phyloP scores from a whole-genome alignment of 345 rosid species.

The Bruguiera parviflora region DNA sequence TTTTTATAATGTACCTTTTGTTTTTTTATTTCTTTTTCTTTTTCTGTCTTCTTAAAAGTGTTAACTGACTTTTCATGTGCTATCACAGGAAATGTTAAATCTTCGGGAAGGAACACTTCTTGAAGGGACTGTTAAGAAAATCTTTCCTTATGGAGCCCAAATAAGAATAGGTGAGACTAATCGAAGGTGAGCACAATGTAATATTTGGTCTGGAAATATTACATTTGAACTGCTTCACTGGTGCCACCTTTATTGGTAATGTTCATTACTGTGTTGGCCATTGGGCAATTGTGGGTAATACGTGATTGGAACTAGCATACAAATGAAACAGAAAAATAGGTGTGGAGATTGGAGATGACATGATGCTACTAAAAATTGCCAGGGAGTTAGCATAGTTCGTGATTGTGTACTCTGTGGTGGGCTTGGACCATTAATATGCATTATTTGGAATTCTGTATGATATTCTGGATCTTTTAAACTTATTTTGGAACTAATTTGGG shows the following conservation, averaged over 20 bases:
- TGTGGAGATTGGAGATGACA: too few relatives aligned
- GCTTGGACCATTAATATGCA: neutral
- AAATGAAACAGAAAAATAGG: neutral
- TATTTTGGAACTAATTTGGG: neutral
- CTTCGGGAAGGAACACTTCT: conserved; percentile 86
- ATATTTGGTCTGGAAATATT: neutral
- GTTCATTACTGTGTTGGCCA: too few relatives aligned
- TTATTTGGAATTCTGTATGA: neutral
- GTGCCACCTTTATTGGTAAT: too few relatives aligned
- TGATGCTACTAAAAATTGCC: too few relatives aligned
- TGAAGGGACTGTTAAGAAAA: conserved; percentile 73
- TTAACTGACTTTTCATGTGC: conserved; percentile 13
- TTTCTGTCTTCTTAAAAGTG: neutral
- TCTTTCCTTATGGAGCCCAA: conserved; percentile 86
- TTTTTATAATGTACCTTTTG: neutral
- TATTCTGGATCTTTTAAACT: neutral
- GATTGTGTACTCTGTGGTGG: too few relatives aligned
- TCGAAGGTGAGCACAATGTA: conserved; percentile 54
- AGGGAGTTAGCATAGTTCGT: too few relatives aligned
- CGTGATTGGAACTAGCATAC: neutral
- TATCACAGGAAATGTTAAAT: conserved; percentile 63
- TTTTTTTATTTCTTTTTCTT: neutral
- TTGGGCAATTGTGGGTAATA: neutral
- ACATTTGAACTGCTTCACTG: neutral
- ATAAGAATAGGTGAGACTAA: conserved; percentile 71